These are phyloP conservation scores for Saussurea involucrata DNA, from an alignment of 129 eudicot species.

Conservation along the genomic window DNA sequence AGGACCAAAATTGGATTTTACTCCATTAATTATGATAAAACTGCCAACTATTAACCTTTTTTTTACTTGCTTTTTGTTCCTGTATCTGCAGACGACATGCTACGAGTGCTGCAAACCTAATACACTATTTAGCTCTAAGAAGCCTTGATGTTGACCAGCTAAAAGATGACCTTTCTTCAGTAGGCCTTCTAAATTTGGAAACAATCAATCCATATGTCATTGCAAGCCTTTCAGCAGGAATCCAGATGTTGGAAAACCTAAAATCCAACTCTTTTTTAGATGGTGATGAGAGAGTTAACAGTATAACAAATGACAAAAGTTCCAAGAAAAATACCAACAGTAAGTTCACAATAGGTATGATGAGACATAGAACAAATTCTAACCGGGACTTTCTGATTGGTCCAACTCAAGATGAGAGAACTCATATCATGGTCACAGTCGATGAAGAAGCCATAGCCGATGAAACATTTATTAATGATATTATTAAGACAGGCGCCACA, in stretches of 20 bases:
- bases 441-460: slow-evolving; percentile 56
- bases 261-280: slow-evolving; percentile 31
- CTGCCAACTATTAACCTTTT: neutral
- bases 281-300: slow-evolving; percentile 18
- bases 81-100: slow-evolving; percentile 54
- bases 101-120: slow-evolving; percentile 51
- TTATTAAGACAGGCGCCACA: slow-evolving; percentile 55
- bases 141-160: slow-evolving; percentile 65
- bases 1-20: too few relatives aligned
- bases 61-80: neutral
- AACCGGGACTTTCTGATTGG: slow-evolving; percentile 52
- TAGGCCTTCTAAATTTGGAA: slow-evolving; percentile 67
- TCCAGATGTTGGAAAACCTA: slow-evolving; percentile 49
- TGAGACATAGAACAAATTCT: slow-evolving; percentile 44
- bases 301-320: slow-evolving; percentile 19
- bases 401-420: slow-evolving; percentile 46
- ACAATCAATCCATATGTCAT: slow-evolving; percentile 54
- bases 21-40: neutral
- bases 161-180: slow-evolving; percentile 50
- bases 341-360: slow-evolving; percentile 27
- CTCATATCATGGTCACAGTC: slow-evolving; percentile 80
- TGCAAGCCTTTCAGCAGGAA: slow-evolving; percentile 72
- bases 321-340: slow-evolving; percentile 6
- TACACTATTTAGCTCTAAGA: slow-evolving; percentile 71
- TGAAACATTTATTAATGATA: slow-evolving; percentile 47